Evolutionary conservation across 2,329 filamentous ascomycete genomes (phyloP).

Genomic region (Allantophomopsis cytisporea): DNA sequence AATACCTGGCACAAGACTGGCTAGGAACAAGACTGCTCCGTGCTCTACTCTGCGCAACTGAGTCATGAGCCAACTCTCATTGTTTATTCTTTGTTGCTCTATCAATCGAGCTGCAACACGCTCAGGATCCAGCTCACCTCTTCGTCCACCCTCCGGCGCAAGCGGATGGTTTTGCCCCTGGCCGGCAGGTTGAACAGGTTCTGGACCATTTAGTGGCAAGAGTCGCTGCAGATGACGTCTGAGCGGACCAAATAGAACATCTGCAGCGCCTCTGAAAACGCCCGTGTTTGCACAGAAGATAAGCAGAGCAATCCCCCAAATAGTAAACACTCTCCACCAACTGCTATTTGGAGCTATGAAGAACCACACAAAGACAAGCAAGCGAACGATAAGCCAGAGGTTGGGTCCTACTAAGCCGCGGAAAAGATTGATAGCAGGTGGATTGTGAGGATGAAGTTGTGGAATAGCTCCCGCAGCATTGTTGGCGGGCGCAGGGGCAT

Average conservation of each 20-base stretch:
- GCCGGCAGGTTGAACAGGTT: constrained; percentile 15
- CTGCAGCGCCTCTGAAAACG: constrained; percentile 37
- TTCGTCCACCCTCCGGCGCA: constrained; percentile 3
- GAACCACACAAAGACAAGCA: constrained; percentile 49
- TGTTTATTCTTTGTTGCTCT: constrained; percentile 26
- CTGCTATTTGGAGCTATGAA: constrained; percentile 44
- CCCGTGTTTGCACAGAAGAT: constrained; percentile 49
- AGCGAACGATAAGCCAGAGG: constrained; percentile 44
- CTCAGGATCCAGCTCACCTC: constrained; percentile 27
- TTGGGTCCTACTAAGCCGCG: constrained; percentile 34
- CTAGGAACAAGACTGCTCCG: constrained; percentile 47
- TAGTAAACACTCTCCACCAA: constrained; percentile 44
- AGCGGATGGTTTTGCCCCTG: constrained; percentile 7
- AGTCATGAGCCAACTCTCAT: constrained; percentile 33
- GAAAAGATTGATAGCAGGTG: constrained; percentile 4
- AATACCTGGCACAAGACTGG: constrained; percentile 51
- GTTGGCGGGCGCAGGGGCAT: constrained; percentile 9
- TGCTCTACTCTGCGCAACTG: constrained; percentile 42
- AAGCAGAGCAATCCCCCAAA: constrained; percentile 36
- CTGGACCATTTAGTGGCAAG: constrained; percentile 35
- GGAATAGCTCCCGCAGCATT: constrained; percentile 14
- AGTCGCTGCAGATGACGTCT: constrained; percentile 44
- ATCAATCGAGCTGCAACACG: constrained; percentile 40
- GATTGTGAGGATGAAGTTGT: not conserved
- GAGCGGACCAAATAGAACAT: constrained; percentile 41